Evolutionary conservation across 257 asterid species (phyloP).

Genomic region (Gynochthodes officinalis): DNA sequence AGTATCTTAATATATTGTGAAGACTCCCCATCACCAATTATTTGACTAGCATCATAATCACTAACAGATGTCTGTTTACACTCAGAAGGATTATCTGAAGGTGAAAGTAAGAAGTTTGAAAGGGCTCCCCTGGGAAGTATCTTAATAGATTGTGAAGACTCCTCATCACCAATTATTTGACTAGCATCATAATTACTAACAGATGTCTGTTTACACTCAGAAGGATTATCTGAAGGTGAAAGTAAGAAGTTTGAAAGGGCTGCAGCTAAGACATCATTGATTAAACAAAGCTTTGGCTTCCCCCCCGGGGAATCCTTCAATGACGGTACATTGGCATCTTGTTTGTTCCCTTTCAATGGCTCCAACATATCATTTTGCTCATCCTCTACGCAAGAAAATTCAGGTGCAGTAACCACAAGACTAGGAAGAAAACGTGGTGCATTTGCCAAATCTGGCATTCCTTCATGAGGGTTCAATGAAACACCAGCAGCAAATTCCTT

Average conservation of each 20-base stretch:
- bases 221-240: conserved; percentile 14
- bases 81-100: conserved; percentile 11
- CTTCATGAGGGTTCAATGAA: conserved; percentile 30
- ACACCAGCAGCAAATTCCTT: conserved; percentile 35
- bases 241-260: conserved; percentile 72
- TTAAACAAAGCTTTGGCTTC: conserved; percentile 38
- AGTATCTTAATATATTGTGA: conserved; percentile 24
- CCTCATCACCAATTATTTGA: conserved; percentile 18
- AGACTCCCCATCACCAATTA: conserved; percentile 21
- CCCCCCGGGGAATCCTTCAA: conserved; percentile 34
- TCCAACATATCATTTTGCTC: conserved; percentile 44
- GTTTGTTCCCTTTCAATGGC: conserved; percentile 26
- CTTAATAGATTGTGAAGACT: conserved; percentile 27
- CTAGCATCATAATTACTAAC: not conserved
- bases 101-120: conserved; percentile 48
- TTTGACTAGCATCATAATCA: not conserved
- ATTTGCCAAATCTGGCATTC: conserved; percentile 21
- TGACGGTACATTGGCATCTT: conserved; percentile 29
- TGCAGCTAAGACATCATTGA: conserved; percentile 86
- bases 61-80: not conserved
- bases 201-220: conserved; percentile 14
- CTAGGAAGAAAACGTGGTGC: conserved; percentile 39
- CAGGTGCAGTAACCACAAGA: conserved; percentile 69
- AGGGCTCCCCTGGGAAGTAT: conserved; percentile 53
- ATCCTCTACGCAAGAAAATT: conserved; percentile 57